Conservation (phyloP, 2,329 filamentous ascomycete genomes). For the Aspergillus caelatus region DNA sequence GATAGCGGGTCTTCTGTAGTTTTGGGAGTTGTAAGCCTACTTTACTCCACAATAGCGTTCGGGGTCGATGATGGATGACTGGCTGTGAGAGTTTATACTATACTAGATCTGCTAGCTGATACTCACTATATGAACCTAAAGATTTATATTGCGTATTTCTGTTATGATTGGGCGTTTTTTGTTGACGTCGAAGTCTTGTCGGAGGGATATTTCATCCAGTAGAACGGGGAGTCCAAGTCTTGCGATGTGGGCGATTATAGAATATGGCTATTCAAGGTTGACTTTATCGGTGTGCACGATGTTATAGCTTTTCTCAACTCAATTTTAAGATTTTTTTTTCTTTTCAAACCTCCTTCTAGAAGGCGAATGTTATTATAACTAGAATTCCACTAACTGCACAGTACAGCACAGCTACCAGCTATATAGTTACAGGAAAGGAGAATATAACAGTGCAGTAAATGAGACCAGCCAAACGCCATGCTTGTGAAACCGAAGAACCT, state of each 20-base stretch:
- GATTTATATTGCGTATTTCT: too few relatives aligned
- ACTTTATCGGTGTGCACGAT: not conserved
- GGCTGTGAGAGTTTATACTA: not conserved
- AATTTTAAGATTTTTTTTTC: not conserved
- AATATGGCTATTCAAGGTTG: not conserved
- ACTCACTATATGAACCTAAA: not conserved
- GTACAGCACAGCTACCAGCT: not conserved
- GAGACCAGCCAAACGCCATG: constrained; percentile 4
- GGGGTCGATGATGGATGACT: not conserved
- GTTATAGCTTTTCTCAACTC: not conserved
- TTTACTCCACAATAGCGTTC: not conserved
- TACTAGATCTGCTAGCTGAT: not conserved
- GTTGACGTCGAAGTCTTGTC: too few relatives aligned
- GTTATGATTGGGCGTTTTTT: too few relatives aligned
- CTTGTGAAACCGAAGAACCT: not conserved
- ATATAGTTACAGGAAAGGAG: constrained; percentile 12
- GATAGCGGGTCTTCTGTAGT: not conserved
- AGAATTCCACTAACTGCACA: not conserved
- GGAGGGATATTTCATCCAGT: too few relatives aligned
- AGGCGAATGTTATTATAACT: not conserved
- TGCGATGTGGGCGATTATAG: not conserved
- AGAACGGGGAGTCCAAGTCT: not conserved
- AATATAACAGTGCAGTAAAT: not conserved
- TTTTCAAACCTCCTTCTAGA: not conserved
- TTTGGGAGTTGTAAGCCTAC: not conserved